A percentile compares a stretch with the other conserved stretches of the same genome.
Conservation (phyloP, 2,329 filamentous ascomycete genomes). For the Trichophaea hybrida region DNA sequence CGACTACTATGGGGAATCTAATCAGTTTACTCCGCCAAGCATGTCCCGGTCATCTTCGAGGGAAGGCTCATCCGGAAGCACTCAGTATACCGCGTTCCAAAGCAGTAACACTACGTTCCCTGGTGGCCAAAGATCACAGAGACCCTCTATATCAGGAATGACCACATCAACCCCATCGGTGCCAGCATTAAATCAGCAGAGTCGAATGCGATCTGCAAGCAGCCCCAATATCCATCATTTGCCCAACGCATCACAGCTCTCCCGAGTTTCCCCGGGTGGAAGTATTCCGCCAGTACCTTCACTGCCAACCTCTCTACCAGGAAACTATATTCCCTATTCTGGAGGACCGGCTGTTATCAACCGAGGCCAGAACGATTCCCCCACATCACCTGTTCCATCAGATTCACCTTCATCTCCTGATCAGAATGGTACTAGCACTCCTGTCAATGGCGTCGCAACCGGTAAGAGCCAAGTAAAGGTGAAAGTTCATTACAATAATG, state of each 20-base stretch:
- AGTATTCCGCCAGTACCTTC: constrained; percentile 42
- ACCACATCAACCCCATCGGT: constrained; percentile 34
- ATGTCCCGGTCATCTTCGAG: constrained; percentile 68
- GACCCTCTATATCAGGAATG: constrained; percentile 68
- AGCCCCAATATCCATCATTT: constrained; percentile 71
- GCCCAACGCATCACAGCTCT: constrained; percentile 47
- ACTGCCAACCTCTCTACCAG: constrained; percentile 28
- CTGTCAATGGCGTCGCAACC: background rate
- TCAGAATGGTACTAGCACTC: background rate
- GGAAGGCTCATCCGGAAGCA: constrained; percentile 39
- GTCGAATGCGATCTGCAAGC: constrained; percentile 77
- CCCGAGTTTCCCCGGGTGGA: constrained; percentile 24
- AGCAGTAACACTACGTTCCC: background rate
- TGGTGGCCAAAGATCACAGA: constrained; percentile 35
- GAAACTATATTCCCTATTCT: constrained; percentile 21
- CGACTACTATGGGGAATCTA: constrained; percentile 31
- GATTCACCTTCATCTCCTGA: constrained; percentile 38
- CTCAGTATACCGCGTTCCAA: constrained; percentile 34
- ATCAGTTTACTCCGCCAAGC: constrained; percentile 55
- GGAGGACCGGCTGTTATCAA: constrained; percentile 38
- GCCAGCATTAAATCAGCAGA: constrained; percentile 41
- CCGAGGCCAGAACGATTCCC: constrained; percentile 70
- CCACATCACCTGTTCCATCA: constrained; percentile 42
- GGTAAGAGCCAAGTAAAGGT: constrained; percentile 61
- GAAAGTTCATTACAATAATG: constrained; percentile 82